Percentiles rank a stretch among this genome's conserved stretches.
Evolutionary conservation across 345 rosid genomes (phyloP).

Genomic region (Gossypioides kirkii): DNA sequence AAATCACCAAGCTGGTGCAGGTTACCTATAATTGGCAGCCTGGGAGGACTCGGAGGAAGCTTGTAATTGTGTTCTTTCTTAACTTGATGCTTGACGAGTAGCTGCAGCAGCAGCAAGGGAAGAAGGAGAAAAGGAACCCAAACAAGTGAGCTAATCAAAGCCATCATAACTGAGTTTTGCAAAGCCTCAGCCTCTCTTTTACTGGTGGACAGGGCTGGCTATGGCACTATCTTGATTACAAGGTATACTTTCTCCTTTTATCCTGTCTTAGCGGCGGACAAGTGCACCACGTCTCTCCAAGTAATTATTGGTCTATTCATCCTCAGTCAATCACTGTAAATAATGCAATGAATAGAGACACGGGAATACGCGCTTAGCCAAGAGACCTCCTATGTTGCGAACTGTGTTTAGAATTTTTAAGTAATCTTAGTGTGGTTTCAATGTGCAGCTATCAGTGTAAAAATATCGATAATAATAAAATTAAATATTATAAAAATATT

Average conservation of each 20-base stretch:
- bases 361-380: no score
- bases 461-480: no score
- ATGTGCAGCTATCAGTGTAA: no score
- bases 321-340: neutral
- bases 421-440: no score
- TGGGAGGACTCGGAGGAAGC: slow-evolving; percentile 34
- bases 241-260: neutral
- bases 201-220: neutral
- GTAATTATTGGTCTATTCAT: no score
- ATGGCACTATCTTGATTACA: no score
- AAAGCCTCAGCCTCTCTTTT: neutral
- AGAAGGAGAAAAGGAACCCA: slow-evolving; percentile 16
- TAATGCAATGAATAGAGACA: neutral
- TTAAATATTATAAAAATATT: no score
- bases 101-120: neutral
- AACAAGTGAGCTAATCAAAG: neutral
- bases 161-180: neutral
- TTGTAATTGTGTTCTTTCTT: neutral
- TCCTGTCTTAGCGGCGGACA: no score
- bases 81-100: slow-evolving; percentile 3
- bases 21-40: slow-evolving; percentile 42
- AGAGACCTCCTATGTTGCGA: no score
- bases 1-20: slow-evolving; percentile 41
- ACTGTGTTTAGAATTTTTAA: no score
- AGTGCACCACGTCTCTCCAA: no score